Base-by-base conservation (phyloP, 1,139 yeast species). In the Taphrina wiesneri region DNA sequence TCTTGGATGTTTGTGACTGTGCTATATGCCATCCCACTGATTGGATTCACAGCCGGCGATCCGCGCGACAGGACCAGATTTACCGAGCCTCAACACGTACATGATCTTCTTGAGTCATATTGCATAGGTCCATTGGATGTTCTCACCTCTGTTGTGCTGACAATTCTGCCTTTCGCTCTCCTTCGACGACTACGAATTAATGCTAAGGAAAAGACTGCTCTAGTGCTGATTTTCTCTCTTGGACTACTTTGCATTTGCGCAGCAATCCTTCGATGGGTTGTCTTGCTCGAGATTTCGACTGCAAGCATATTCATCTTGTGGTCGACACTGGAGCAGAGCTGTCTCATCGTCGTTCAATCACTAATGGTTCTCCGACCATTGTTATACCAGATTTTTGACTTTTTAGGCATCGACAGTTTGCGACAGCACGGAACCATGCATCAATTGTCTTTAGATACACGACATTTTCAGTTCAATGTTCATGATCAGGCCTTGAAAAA, bases 311-410 rank as follows among this genome's bases (percentile, higher is more conserved):
- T 32, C 45, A 30, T 52, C 45, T 52, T 52, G 13, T 52, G 56
- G 56, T 19, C 41, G 30, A 34, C 23, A 6, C 28, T 52, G 45
- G 56, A 52, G 28, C 56, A 52, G 45, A 34, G 56, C 17, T 32
- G 56, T 32, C 41, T 52, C 26, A 15, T 52, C 23, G 34, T 52
- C 5, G 56, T 34, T 6, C 56, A 52, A 11, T 52, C 56, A 9
- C 45, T 52, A n/a, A 52, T 52, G 56, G 45, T 52, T 1, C 34
- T 52, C 2, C 56, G 56, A 13, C 56, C 56, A 11, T 13, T 52
- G 26, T 21, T 52, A 15, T 32, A 30, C 13, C 41, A 28, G 41
- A 32, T 52, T 3, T 23, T 52, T 7, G 30, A 21, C 2, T 28
- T 25, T 4, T 19, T 52, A 5, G 56, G 56, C 2, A 28, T 26